Evolutionary conservation across 2,329 filamentous ascomycete genomes (phyloP).

Genomic region (Macrophomina phaseolina): DNA sequence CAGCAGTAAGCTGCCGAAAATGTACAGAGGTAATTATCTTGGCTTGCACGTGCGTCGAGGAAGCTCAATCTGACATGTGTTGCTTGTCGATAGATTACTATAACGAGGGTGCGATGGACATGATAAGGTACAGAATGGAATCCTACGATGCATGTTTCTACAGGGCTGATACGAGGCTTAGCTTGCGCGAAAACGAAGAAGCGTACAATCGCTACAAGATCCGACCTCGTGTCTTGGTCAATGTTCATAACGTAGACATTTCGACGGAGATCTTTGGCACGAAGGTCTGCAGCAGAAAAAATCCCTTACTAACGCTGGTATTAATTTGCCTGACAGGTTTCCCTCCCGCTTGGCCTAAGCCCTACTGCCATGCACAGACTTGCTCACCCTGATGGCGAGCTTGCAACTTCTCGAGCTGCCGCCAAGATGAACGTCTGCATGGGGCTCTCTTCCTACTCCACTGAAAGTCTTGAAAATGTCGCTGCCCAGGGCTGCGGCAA

Average conservation of each 20-base stretch:
- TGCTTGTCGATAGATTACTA: constrained; percentile 54
- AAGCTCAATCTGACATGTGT: constrained; percentile 3
- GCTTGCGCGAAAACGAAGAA: constrained; percentile 38
- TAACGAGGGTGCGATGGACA: constrained; percentile 63
- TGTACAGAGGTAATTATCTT: constrained; percentile 42
- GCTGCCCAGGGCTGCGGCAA: constrained; percentile 51
- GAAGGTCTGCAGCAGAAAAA: constrained; percentile 30
- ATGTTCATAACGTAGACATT: constrained; percentile 37
- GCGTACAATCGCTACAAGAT: constrained; percentile 43
- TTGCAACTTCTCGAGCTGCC: constrained; percentile 64
- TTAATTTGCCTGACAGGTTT: constrained; percentile 35
- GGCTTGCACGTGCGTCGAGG: no score
- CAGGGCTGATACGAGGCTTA: constrained; percentile 27
- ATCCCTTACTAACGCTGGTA: neutral
- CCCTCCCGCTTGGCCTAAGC: constrained; percentile 45
- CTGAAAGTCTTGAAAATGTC: constrained; percentile 67
- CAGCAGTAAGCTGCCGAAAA: constrained; percentile 47
- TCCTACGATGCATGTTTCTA: no score
- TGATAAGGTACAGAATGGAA: constrained; percentile 46
- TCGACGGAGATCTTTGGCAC: constrained; percentile 39
- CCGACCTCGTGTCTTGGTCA: constrained; percentile 40
- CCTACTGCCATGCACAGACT: constrained; percentile 71
- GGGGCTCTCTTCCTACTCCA: constrained; percentile 67
- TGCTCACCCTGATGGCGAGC: constrained; percentile 68
- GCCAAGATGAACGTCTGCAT: constrained; percentile 66